Conservation (phyloP, 1,284 basidiomycete genomes). For the Lignosus rhinocerotis region DNA sequence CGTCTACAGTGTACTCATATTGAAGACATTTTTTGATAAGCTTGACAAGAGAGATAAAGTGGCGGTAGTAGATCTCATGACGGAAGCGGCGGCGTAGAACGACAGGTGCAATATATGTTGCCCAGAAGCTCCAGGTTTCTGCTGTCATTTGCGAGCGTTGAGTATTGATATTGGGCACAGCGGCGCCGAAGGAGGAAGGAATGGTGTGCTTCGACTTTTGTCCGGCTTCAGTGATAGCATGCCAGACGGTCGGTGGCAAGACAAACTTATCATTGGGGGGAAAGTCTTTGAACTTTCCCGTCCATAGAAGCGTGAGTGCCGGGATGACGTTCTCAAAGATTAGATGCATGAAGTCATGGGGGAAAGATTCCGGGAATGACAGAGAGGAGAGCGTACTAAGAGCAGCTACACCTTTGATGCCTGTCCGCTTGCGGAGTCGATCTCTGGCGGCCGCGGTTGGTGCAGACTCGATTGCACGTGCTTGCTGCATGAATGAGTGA, state of each 20-base stretch:
- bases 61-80: constrained; percentile 37
- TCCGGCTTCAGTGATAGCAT: constrained; percentile 37
- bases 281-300: constrained; percentile 39
- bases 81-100: constrained; percentile 35
- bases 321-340: constrained; percentile 42
- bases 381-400: constrained; percentile 37
- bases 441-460: constrained; percentile 24
- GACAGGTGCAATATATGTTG: constrained; percentile 39
- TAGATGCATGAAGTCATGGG: constrained; percentile 50
- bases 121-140: constrained; percentile 40
- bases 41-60: constrained; percentile 41
- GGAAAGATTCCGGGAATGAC: constrained; percentile 41
- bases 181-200: constrained; percentile 40
- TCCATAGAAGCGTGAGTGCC: constrained; percentile 43
- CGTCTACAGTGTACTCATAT: constrained; percentile 35
- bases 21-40: constrained; percentile 42
- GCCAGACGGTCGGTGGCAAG: constrained; percentile 35
- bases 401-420: constrained; percentile 42
- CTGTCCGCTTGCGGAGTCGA: constrained; percentile 33
- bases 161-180: constrained; percentile 36
- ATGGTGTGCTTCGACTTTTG: constrained; percentile 32
- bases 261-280: constrained; percentile 32
- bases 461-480: constrained; percentile 32
- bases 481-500: constrained; percentile 33
- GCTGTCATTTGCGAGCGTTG: constrained; percentile 31